Conservation (phyloP, 192 early-diverging fungal species). For the Backusella mclennaniae region DNA sequence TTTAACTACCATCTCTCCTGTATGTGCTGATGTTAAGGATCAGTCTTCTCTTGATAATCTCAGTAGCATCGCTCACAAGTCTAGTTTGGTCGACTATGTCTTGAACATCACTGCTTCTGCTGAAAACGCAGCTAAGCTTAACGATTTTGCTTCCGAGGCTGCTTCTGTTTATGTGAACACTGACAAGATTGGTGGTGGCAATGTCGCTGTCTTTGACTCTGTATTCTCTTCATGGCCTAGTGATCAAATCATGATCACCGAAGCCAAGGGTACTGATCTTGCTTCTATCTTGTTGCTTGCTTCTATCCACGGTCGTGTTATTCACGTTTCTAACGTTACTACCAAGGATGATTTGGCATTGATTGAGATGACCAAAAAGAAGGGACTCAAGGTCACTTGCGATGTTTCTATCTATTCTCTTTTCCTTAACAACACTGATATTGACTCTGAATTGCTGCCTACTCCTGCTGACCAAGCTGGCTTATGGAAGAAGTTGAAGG, state of each 20-base stretch:
- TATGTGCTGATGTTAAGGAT: conserved; percentile 48
- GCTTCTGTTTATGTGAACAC: conserved; percentile 64
- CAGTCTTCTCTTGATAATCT: conserved; percentile 44
- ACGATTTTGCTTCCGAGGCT: conserved; percentile 38
- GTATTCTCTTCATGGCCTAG: conserved; percentile 83
- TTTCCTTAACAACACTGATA: conserved; percentile 54
- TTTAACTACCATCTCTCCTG: conserved; percentile 75
- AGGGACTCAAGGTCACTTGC: conserved; percentile 86
- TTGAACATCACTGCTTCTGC: conserved; percentile 66
- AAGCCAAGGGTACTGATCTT: conserved; percentile 85
- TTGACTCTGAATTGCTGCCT: conserved; percentile 39
- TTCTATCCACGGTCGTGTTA: conserved; percentile 71
- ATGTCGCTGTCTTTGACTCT: conserved; percentile 62
- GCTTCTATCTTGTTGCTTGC: conserved; percentile 87
- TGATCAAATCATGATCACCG: conserved; percentile 71
- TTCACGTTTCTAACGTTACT: conserved; percentile 89
- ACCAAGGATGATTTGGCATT: conserved; percentile 81
- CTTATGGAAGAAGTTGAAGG: conserved; percentile 79
- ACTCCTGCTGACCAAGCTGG: conserved; percentile 60
- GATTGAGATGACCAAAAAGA: conserved; percentile 83
- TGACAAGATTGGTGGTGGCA: conserved; percentile 45
- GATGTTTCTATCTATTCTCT: conserved; percentile 86
- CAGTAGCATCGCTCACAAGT: conserved; percentile 53
- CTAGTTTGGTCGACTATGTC: conserved; percentile 72
- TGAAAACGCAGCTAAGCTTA: conserved; percentile 56